phyloP scores from a whole-genome alignment of 306 rosid species.

The Cucurbita maxima region DNA sequence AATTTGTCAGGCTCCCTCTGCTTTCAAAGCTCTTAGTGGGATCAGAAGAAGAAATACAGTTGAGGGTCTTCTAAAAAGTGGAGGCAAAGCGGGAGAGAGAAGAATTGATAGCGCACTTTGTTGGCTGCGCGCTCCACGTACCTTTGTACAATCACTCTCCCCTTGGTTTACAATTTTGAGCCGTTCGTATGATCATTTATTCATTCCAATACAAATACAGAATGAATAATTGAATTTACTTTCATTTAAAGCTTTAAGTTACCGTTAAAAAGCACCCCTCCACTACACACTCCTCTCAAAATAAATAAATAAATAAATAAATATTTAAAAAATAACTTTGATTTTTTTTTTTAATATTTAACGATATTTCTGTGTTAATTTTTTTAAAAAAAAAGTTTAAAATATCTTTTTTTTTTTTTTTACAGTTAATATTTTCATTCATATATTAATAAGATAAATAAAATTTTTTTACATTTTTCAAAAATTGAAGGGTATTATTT shows the following conservation, averaged over 20 bases:
- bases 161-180: not conserved
- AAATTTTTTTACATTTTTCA: too few species aligned
- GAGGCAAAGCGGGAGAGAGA: not conserved
- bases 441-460: too few species aligned
- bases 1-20: constrained; percentile 3
- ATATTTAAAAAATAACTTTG: too few species aligned
- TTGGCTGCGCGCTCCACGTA: not conserved
- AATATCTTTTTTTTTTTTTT: too few species aligned
- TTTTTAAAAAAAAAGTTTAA: too few species aligned
- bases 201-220: not conserved
- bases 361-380: too few species aligned
- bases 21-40: not conserved
- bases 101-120: not conserved
- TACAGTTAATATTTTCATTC: too few species aligned
- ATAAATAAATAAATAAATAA: too few species aligned
- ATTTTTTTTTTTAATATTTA: too few species aligned
- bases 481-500: too few species aligned
- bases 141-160: not conserved
- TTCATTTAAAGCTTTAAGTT: not conserved
- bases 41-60: constrained; percentile 2
- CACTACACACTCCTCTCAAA: too few species aligned
- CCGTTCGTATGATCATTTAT: not conserved
- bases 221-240: not conserved
- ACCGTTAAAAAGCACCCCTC: too few species aligned
- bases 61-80: not conserved